Evolutionary conservation across 108 stramenopile species (phyloP), one percentile per base, ranked within the genome.

Genomic region (Cyclotella distinguenda): DNA sequence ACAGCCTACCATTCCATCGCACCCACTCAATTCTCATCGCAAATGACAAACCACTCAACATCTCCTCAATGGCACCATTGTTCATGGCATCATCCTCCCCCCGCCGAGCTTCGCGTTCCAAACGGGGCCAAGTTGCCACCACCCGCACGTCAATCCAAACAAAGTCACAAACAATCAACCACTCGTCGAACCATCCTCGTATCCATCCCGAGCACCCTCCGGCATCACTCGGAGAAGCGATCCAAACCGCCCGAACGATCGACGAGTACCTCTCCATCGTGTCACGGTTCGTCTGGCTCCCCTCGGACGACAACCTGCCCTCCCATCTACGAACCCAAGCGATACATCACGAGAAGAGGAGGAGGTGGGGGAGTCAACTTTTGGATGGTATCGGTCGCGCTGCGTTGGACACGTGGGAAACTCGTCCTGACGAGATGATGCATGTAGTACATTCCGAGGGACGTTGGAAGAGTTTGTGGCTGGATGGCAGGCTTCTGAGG

Each of bases 301-400:
- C 86, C 3, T 64, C 77, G 6, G 86, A 87, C 54, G 62, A 66
- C 28, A 45, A 74, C 48, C 80, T 87, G 50, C 64, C 82, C 38
- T 54, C 72, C 42, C 86, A 87, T 74, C 66, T 83, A 43, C 39
- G 56, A 34, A 68, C 70, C 40, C 86, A 87, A 61, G 46, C 42
- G 9, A 56, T 87, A 40, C 86, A 87, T 63, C 86, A 87, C 40
- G 86, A 87, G 34, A 83, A 80, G 72, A 77, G 86, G 57, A 52
- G 77, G 54, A 72, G 83, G 65, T 84, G 79, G 82, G 74, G 75
- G 36, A 64, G 74, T 56, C 84, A 84, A 52, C 55, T 84, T 23
- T 45, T 87, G 32, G 61, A 76, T 45, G 78, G 82, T 46, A 35
- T 86, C 39, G 81, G 77, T 13, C 54, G 67, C 36, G 59, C 71